Conservation (phyloP, 2,329 filamentous ascomycete species). For the Aurifilum marmelostoma region DNA sequence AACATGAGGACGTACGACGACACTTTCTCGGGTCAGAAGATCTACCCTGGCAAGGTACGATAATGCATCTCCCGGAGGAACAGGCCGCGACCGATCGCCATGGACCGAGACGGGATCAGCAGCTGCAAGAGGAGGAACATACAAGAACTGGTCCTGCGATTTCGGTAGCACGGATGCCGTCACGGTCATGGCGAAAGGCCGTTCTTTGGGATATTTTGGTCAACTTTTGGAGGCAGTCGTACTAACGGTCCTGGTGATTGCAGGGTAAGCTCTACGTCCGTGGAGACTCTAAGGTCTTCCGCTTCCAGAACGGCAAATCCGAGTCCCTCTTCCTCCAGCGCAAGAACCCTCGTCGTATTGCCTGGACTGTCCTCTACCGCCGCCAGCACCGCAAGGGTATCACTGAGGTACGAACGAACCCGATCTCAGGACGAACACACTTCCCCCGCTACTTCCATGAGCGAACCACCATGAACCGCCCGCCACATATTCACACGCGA, state of each 20-base stretch:
- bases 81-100: slow-evolving; percentile 5
- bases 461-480: slow-evolving; percentile 3
- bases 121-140: slow-evolving; percentile 22
- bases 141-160: background rate
- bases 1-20: slow-evolving; percentile 72
- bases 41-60: slow-evolving; percentile 70
- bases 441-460: background rate
- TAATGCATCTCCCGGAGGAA: slow-evolving; percentile 29
- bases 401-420: slow-evolving; percentile 82
- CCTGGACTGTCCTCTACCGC: slow-evolving; percentile 97
- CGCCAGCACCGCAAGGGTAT: slow-evolving; percentile 99
- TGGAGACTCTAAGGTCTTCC: slow-evolving; percentile 99
- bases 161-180: background rate
- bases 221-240: slow-evolving; percentile 16
- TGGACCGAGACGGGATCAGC: background rate
- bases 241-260: slow-evolving; percentile 39
- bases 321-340: slow-evolving; percentile 99
- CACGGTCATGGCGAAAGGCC: slow-evolving; percentile 3
- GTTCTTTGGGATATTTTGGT: background rate
- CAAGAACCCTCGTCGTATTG: slow-evolving; percentile 99
- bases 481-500: slow-evolving; percentile 8
- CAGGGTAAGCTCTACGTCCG: slow-evolving; percentile 99
- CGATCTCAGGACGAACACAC: slow-evolving; percentile 19
- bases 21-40: slow-evolving; percentile 67
- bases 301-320: slow-evolving; percentile 99